Base-by-base conservation (phyloP, 345 rosid genomes). In the Populus ilicifolia region DNA sequence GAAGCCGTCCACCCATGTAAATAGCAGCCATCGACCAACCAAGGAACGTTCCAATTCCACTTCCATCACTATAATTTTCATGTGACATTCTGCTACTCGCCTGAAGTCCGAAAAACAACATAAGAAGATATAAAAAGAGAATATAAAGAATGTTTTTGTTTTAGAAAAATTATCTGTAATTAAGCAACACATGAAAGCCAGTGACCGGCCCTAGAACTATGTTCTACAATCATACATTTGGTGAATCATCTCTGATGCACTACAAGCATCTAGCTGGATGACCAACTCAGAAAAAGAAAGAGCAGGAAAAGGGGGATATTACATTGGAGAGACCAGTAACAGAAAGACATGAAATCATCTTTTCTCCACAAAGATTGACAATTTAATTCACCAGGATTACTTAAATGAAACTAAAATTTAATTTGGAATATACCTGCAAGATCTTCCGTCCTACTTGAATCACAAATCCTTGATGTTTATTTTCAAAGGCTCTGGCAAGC, bases 1-100 rank as follows among this genome's bases (percentile, higher is more conserved):
- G 98, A 84, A 93, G 89, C 70, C 98, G 84, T 82, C 98, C 98
- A 56, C 98, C 98, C 96, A 93, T 81, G 90, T 93, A 93, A 79
- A 91, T 88, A 43, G 86, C 87, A 46, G 98, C 96, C 98, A 93
- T 93, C 74, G 86, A 90, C 98, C 94, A 93, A 79, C 98, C 98
- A 74, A 89, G 84, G 61, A 79, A 83, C 81, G 83, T 84, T 54
- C 96, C 96, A 66, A 85, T 71, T 50, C 77, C 82, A 67, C 81
- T 81, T 64, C 78, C 90, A 80, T 79, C 88, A 79, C 25, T 44
- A 48, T 54, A 79, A 77, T 62, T 74, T 76, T 79, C 86, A 73
- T 25, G 69, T 38, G 84, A n/a, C 50, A 78, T 38, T 61, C 79
- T 84, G 48, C 81, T 84, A 61, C 70, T 76, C 14, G 72, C 87